A percentile compares a stretch with the other conserved stretches of the same genome.
These are phyloP conservation scores for Bryum argenteum DNA, from an alignment of 225 moss, liverwort and hornwort genomes.

Conservation along the genomic window DNA sequence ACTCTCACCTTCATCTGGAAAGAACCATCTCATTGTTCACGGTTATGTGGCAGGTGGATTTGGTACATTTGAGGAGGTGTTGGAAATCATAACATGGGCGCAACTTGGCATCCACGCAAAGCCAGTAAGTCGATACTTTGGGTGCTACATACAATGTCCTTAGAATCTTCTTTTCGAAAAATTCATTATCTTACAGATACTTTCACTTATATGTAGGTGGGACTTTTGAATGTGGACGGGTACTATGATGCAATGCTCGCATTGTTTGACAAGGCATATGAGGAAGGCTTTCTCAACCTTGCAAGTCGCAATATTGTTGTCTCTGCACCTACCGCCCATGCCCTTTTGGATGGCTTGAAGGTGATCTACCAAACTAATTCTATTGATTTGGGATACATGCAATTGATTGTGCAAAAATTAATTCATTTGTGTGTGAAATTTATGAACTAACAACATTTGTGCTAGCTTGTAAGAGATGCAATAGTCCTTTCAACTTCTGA, in stretches of 20 bases:
- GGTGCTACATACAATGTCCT: too few relatives aligned
- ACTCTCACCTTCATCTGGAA: too few relatives aligned
- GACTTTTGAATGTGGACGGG: conserved; percentile 53
- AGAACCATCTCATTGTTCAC: too few relatives aligned
- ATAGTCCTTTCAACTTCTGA: background rate
- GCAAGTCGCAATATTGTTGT: conserved; percentile 49
- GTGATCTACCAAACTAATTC: background rate
- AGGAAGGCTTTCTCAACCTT: conserved; percentile 45
- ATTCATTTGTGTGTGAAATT: too few relatives aligned
- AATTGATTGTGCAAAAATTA: too few relatives aligned
- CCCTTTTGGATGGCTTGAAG: conserved; percentile 45
- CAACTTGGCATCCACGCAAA: conserved; percentile 63
- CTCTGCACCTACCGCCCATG: conserved; percentile 30
- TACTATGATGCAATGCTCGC: conserved; percentile 44
- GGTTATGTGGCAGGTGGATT: conserved; percentile 36
- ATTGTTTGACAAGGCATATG: conserved; percentile 46
- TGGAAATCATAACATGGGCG: conserved; percentile 64
- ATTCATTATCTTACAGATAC: too few relatives aligned
- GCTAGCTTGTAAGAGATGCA: too few relatives aligned
- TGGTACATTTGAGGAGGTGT: conserved; percentile 60
- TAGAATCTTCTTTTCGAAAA: too few relatives aligned
- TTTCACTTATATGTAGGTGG: conserved; percentile 30
- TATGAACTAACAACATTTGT: too few relatives aligned
- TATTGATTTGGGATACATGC: background rate
- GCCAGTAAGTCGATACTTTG: conserved; percentile 30